Evolutionary conservation across 768 basidiomycete species (phyloP).

Genomic region (Pleurotus ostreatus): DNA sequence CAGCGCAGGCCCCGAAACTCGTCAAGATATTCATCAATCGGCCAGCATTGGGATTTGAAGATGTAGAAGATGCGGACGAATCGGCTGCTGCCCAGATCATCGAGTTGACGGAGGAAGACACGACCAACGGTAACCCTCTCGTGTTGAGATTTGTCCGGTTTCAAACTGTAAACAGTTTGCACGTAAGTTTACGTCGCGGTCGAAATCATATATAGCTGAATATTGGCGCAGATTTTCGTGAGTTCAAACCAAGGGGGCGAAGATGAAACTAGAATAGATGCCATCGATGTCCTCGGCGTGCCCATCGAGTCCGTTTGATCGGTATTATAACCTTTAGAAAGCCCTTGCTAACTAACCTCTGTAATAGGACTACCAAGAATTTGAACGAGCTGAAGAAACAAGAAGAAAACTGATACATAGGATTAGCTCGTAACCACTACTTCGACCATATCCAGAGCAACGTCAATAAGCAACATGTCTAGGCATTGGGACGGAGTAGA

Average conservation of each 20-base stretch:
- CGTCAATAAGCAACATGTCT: too few species aligned
- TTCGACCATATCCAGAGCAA: too few species aligned
- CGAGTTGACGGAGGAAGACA: constrained; percentile 45
- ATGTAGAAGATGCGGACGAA: constrained; percentile 52
- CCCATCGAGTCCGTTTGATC: constrained; percentile 46
- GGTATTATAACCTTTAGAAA: too few species aligned
- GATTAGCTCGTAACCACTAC: too few species aligned
- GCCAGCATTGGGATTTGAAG: constrained; percentile 58
- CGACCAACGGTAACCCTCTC: constrained; percentile 41
- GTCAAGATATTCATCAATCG: constrained; percentile 65
- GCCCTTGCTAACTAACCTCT: background rate
- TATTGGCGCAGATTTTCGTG: constrained; percentile 55
- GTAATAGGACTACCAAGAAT: constrained; percentile 29
- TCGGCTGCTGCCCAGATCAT: constrained; percentile 54
- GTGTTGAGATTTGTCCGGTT: constrained; percentile 64
- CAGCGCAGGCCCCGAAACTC: constrained; percentile 48
- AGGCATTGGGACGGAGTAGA: too few species aligned
- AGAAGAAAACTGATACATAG: constrained; percentile 13
- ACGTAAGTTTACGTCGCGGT: constrained; percentile 37
- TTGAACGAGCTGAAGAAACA: constrained; percentile 26
- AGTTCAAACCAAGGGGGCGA: constrained; percentile 59
- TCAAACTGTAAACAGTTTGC: constrained; percentile 61
- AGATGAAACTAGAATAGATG: constrained; percentile 66
- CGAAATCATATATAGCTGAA: background rate
- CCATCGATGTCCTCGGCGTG: constrained; percentile 59